Percentiles rank a stretch among this genome's conserved stretches.
Conservation (phyloP, 495 filamentous ascomycete species). For the Xanthoparmelia taractica region DNA sequence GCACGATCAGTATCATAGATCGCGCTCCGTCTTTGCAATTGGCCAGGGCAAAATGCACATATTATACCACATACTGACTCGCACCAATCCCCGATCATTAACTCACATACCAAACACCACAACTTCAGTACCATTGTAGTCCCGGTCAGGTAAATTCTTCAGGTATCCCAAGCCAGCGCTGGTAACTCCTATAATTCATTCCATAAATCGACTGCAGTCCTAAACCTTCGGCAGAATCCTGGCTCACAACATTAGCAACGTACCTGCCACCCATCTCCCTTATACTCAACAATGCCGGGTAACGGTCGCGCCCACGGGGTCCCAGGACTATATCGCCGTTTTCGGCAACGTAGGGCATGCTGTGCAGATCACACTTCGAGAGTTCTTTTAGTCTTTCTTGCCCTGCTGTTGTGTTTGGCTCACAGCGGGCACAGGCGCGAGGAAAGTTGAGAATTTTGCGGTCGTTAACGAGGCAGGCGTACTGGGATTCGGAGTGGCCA, state of each 20-base stretch:
- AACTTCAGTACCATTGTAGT: no score
- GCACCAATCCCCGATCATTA: no score
- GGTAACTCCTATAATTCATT: no score
- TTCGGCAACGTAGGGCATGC: neutral
- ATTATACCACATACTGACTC: no score
- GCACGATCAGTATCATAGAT: no score
- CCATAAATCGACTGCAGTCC: neutral
- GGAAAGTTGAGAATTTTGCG: neutral
- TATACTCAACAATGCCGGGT: neutral
- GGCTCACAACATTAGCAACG: neutral
- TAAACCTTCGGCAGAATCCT: neutral
- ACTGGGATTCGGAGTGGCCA: neutral
- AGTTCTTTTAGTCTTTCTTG: neutral
- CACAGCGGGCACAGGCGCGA: neutral
- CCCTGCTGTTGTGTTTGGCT: slow-evolving; percentile 1
- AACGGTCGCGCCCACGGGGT: neutral
- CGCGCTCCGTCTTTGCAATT: no score
- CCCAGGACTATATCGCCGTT: neutral
- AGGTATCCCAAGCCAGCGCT: no score
- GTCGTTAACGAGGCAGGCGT: slow-evolving; percentile 3
- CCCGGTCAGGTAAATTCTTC: no score
- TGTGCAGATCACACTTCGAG: no score
- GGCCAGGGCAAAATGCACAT: no score
- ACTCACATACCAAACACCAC: no score
- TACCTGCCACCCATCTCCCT: neutral